Base-by-base conservation (phyloP, 257 asterid species). In the Eustoma russellianum region DNA sequence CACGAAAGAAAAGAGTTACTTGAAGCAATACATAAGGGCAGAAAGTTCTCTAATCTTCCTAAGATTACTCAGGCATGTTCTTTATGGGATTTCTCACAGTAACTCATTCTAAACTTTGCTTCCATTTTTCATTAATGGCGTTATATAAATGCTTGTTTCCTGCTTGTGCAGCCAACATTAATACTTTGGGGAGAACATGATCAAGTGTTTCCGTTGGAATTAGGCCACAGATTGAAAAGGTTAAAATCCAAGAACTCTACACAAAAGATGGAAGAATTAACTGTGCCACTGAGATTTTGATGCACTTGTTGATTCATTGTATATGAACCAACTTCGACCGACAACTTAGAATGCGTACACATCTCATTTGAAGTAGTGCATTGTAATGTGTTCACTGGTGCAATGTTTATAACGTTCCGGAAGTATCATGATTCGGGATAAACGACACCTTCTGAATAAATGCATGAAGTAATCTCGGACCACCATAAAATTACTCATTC, bases 161-260 rank as follows among this genome's bases (percentile, higher is more conserved):
- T 47, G 30, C 17, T 10, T 14, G 9, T 64, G 68, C 85, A 81
- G 90, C 88, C 85, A 52, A 79, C 91, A 5, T 60, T 81, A 15
- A 72, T 84, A 11, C 40, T 84, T 0, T 84, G 88, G 94, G 94
- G 94, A 33, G 94, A 84, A 56, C 68, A 79, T 64, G 94, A 84
- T 68, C 68, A 67, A 33, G 66, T 84, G 44, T 84, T 84, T 58
- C 94, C 91, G 3, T 13, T 84, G 7, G 83, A 84, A 65, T 66
- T 84, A 45, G 94, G 79, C 62, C 52, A 76, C 69, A 74, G 94
- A 66, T 64, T 84, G 44, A 73, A 74, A 62, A 77, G 88, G 87
- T 83, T 13, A 0, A 2, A 38, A 10, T 38, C 7, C 13, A 38
- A 38, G 43, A 35, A 7, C 43, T 8, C 1, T 38, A 11, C 7